phyloP scores from a whole-genome alignment of 345 rosid genomes.

The Citropsis articulata region DNA sequence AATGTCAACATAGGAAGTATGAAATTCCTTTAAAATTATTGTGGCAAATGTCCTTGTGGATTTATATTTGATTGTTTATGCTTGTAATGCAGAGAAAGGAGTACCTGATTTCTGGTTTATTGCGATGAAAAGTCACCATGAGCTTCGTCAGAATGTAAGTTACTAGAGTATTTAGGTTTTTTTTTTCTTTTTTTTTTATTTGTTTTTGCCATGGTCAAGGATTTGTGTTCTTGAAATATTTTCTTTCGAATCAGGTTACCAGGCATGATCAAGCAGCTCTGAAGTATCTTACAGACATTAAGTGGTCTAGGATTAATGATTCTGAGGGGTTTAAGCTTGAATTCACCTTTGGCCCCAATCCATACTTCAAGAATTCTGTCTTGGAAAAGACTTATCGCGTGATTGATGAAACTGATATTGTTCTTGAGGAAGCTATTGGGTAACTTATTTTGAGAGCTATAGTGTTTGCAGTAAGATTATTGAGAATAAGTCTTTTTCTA shows the following conservation, averaged over 20 bases:
- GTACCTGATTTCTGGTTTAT: slow-evolving; percentile 94
- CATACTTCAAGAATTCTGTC: slow-evolving; percentile 77
- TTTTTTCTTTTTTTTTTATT: background rate
- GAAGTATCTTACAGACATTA: slow-evolving; percentile 76
- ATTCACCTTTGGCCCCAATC: slow-evolving; percentile 79
- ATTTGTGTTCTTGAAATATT: background rate
- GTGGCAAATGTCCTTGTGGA: background rate
- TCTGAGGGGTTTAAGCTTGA: slow-evolving; percentile 98
- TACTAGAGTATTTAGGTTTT: no score
- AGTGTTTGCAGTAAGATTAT: no score
- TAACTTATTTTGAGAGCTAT: slow-evolving; percentile 15
- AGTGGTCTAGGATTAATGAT: slow-evolving; percentile 76
- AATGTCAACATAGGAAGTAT: background rate
- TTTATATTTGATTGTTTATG: slow-evolving; percentile 9
- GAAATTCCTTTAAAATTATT: background rate
- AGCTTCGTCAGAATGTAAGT: slow-evolving; percentile 72
- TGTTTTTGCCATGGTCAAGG: background rate
- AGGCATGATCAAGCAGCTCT: slow-evolving; percentile 95
- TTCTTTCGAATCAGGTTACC: slow-evolving; percentile 41
- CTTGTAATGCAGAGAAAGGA: slow-evolving; percentile 66
- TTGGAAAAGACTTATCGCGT: slow-evolving; percentile 89
- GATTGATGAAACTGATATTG: slow-evolving; percentile 96
- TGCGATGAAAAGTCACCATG: slow-evolving; percentile 93
- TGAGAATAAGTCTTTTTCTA: background rate
- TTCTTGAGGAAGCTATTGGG: slow-evolving; percentile 95